A percentile compares a stretch with the other conserved stretches of the same genome.
phyloP scores from a whole-genome alignment of 441 rosid genomes.

The Arabidopsis lyrata region DNA sequence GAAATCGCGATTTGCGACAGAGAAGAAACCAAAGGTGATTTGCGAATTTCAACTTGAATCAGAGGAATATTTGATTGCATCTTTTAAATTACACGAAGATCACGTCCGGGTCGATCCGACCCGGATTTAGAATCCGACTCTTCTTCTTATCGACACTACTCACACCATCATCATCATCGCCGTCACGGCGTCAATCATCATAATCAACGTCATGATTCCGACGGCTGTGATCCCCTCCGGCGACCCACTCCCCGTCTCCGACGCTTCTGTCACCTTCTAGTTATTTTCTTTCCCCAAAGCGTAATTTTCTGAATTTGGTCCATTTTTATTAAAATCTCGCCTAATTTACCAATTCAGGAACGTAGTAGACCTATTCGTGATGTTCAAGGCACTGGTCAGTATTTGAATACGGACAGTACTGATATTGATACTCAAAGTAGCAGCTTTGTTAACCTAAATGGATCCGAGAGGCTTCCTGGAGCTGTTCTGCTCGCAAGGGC shows the following conservation, averaged over 20 bases:
- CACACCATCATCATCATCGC: constrained; percentile 43
- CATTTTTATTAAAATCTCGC: neutral
- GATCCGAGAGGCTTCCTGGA: constrained; percentile 86
- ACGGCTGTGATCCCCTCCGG: constrained; percentile 64
- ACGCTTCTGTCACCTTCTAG: constrained; percentile 27
- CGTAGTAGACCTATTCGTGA: constrained; percentile 50
- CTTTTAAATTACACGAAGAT: too few relatives aligned
- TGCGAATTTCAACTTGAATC: too few relatives aligned
- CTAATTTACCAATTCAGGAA: constrained; percentile 52
- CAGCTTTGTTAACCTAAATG: constrained; percentile 49
- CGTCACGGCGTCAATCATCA: constrained; percentile 37
- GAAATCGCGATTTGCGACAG: too few relatives aligned
- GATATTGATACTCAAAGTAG: constrained; percentile 49
- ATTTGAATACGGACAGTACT: constrained; percentile 46
- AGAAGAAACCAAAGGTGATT: too few relatives aligned
- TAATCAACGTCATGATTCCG: constrained; percentile 59
- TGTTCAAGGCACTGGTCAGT: constrained; percentile 52
- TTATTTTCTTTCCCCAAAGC: constrained; percentile 4
- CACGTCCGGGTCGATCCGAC: constrained; percentile 65
- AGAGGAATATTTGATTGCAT: too few relatives aligned
- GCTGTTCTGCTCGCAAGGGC: constrained; percentile 90
- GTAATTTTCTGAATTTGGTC: neutral
- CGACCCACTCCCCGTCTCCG: constrained; percentile 49
- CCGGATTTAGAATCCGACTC: constrained; percentile 52
- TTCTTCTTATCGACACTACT: constrained; percentile 54